Base-by-base conservation (phyloP, 2,329 filamentous ascomycete species). In the Pseudogymnoascus sp. region DNA sequence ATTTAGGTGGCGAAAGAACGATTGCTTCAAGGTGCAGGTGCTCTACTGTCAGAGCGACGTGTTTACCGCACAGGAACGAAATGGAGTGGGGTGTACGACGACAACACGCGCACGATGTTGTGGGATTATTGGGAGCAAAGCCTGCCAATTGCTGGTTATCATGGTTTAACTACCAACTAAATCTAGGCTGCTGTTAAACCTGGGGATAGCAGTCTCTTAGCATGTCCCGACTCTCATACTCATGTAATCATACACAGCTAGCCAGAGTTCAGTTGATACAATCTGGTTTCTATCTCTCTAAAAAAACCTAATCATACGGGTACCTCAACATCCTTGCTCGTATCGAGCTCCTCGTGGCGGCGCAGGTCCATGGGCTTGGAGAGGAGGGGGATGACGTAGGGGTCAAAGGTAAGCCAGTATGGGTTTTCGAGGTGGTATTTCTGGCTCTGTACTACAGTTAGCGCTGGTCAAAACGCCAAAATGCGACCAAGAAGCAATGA, bases 391-490 rank as follows among this genome's bases (percentile, higher is more conserved):
- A 84, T 78, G 31, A 91, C 87, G 69, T 90, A 90, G 5, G 86
- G 85, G 72, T 90, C 87, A 69, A 91, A 90, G 0, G 87, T 89
- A 77, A 89, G 82, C 86, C 86, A 89, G 78, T 89, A 89, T 0
- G 86, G 86, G 74, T 89, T 89, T 21, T 60, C 58, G 16, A 86
- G 78, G 70, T 86, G 83, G 69, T 86, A 86, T 66, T 84, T 81
- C 72, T 86, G 83, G 69, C 77, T 80, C 76, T 81, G 67, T 61
- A 11, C 33, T 33, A 2, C 14, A 12, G 39, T 38, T 14, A 38
- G 58, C 16, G 10, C 11, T 19, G 14, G 55, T 21, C 16, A 59
- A 59, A 59, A 11, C 6, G 26, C 29, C n/a, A 16, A 38, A 10
- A 33, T 63, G 35, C 43, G 10, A 7, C 26, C 29, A 0, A 1